Percentiles rank a stretch among this genome's conserved stretches.
phyloP scores from a whole-genome alignment of 306 rosid genomes.

The Begonia peltatifolia region DNA sequence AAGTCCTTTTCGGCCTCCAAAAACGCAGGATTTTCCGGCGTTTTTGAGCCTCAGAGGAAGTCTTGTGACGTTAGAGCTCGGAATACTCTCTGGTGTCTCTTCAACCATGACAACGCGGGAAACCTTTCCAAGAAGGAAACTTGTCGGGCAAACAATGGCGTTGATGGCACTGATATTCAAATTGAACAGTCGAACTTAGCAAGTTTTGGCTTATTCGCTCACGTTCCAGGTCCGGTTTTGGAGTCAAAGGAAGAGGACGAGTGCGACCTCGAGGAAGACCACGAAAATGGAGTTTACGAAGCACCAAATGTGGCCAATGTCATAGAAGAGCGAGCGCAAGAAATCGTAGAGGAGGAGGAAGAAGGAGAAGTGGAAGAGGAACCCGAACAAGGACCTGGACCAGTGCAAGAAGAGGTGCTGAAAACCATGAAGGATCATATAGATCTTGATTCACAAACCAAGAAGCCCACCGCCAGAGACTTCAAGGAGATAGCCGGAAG shows the following conservation, averaged over 20 bases:
- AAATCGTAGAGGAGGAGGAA: conserved; percentile 39
- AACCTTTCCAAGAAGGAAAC: conserved; percentile 36
- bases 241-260: conserved; percentile 43
- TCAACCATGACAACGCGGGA: conserved; percentile 62
- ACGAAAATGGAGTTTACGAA: conserved; percentile 25
- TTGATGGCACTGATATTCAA: conserved; percentile 13
- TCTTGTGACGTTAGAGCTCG: conserved; percentile 92
- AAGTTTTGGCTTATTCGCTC: conserved; percentile 22
- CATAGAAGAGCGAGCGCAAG: conserved; percentile 42
- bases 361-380: conserved; percentile 9
- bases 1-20: conserved; percentile 93
- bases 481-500: conserved; percentile 89
- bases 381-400: conserved; percentile 6
- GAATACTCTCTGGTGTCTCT: conserved; percentile 57
- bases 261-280: conserved; percentile 9
- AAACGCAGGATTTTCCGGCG: conserved; percentile 68
- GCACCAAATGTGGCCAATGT: conserved; percentile 27
- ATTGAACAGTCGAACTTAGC: conserved; percentile 22
- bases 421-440: conserved; percentile 86
- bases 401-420: conserved; percentile 25
- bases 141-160: conserved; percentile 3
- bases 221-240: conserved; percentile 36
- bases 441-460: conserved; percentile 78
- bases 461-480: conserved; percentile 64
- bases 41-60: conserved; percentile 80